Percentiles rank a stretch among this genome's conserved stretches.
phyloP scores from a whole-genome alignment of 2,329 filamentous ascomycete genomes.

The Penicillium sclerotiorum region DNA sequence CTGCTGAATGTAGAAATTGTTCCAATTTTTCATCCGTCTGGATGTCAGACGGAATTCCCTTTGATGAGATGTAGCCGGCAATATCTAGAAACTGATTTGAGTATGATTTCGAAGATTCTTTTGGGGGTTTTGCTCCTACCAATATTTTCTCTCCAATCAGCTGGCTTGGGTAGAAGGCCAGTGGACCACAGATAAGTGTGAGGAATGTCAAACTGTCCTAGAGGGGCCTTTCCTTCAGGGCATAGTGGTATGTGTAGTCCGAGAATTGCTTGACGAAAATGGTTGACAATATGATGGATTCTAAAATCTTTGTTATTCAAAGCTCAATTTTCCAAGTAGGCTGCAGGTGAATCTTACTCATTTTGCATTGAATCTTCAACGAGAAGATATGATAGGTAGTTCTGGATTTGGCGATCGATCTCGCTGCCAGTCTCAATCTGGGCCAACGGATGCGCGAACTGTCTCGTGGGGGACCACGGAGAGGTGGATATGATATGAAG shows the following conservation, averaged over 20 bases:
- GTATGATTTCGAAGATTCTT: too few species aligned
- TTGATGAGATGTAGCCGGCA: background rate
- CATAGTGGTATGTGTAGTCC: background rate
- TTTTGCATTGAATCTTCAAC: slow-evolving; percentile 3
- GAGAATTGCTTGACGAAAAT: background rate
- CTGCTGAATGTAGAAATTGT: background rate
- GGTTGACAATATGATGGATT: background rate
- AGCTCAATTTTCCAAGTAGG: background rate
- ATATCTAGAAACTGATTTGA: background rate
- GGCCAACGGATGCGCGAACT: slow-evolving; percentile 7
- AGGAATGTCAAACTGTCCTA: slow-evolving; percentile 1
- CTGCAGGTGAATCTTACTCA: slow-evolving; percentile 7
- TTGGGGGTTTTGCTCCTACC: too few species aligned
- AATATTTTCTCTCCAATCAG: slow-evolving; percentile 5
- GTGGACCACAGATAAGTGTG: slow-evolving; percentile 11
- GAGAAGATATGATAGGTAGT: slow-evolving; percentile 8
- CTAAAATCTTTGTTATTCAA: background rate
- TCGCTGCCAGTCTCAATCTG: background rate
- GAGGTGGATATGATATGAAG: slow-evolving; percentile 12
- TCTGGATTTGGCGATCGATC: slow-evolving; percentile 3
- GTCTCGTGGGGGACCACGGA: slow-evolving; percentile 9
- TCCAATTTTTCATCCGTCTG: background rate
- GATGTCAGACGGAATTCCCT: background rate
- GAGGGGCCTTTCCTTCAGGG: background rate
- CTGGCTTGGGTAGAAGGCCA: background rate